Evolutionary conservation across 2,329 filamentous ascomycete genomes (phyloP).

Genomic region (Juglanconis juglandina): DNA sequence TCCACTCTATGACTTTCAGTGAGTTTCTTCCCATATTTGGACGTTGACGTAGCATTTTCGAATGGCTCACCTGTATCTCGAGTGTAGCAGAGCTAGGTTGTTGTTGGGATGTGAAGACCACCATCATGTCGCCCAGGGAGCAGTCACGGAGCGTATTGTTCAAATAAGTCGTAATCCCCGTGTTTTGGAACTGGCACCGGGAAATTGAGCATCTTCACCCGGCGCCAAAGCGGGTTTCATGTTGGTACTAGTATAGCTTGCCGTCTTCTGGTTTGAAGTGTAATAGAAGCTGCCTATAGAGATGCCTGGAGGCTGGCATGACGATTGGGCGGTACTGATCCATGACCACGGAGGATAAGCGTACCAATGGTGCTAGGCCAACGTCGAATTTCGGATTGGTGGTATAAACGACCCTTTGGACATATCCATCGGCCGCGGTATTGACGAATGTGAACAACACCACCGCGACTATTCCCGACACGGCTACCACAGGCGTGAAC

Average conservation of each 20-base stretch:
- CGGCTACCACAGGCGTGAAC: constrained; percentile 9
- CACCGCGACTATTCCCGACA: not conserved
- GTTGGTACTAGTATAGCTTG: constrained; percentile 8
- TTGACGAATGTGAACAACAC: constrained; percentile 13
- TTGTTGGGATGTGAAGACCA: constrained; percentile 11
- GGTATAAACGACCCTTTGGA: constrained; percentile 5
- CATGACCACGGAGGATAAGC: constrained; percentile 14
- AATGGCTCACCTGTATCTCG: constrained; percentile 1
- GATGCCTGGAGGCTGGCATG: constrained; percentile 11
- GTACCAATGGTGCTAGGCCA: constrained; percentile 12
- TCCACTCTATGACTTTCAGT: constrained; percentile 3
- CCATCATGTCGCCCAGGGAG: constrained; percentile 3
- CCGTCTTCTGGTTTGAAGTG: constrained; percentile 12
- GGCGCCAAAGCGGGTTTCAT: constrained; percentile 9
- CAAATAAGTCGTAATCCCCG: constrained; percentile 11
- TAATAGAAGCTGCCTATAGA: constrained; percentile 13
- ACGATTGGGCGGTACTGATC: constrained; percentile 14
- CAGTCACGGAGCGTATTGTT: constrained; percentile 12
- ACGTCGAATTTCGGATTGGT: constrained; percentile 10
- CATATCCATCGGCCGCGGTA: constrained; percentile 10
- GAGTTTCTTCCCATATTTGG: not conserved
- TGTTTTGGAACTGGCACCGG: not conserved
- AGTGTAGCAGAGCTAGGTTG: constrained; percentile 4
- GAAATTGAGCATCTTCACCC: not conserved
- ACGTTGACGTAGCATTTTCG: too few relatives aligned